phyloP scores from a whole-genome alignment of 306 rosid genomes.

The Mimosa bimucronata region DNA sequence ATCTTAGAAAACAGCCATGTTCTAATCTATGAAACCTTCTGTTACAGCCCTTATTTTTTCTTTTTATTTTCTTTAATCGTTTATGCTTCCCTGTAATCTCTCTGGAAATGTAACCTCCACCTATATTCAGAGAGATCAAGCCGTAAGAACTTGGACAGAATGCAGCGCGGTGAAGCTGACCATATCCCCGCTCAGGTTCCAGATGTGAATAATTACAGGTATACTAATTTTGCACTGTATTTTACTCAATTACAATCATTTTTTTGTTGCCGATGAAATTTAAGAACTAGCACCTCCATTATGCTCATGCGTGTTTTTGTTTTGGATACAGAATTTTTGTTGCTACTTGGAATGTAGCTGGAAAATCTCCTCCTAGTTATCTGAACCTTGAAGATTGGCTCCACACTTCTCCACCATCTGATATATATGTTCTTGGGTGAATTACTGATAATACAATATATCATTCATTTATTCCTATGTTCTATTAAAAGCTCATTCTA shows the following conservation, averaged over 20 bases:
- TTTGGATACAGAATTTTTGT: constrained; percentile 65
- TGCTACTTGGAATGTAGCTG: constrained; percentile 99
- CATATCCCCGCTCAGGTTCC: constrained; percentile 64
- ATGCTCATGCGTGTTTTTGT: not conserved
- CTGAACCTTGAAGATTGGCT: constrained; percentile 98
- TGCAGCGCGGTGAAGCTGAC: constrained; percentile 71
- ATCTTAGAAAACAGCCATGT: constrained; percentile 34
- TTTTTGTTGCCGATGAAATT: constrained; percentile 4
- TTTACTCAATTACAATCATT: constrained; percentile 16
- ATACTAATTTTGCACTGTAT: constrained; percentile 35
- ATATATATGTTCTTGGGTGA: constrained; percentile 96
- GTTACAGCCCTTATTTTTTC: constrained; percentile 5
- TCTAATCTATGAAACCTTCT: constrained; percentile 39
- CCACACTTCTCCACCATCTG: constrained; percentile 92
- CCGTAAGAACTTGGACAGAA: constrained; percentile 70
- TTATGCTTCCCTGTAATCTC: constrained; percentile 28
- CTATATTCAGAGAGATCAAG: constrained; percentile 64
- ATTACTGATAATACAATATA: constrained; percentile 21
- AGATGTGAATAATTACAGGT: constrained; percentile 83
- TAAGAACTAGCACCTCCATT: not conserved
- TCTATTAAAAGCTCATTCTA: constrained; percentile 23
- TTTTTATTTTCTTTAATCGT: not conserved
- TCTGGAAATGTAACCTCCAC: constrained; percentile 23
- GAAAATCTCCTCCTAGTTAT: constrained; percentile 88
- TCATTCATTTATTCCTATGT: constrained; percentile 20